Conservation (phyloP, 2,329 filamentous ascomycete genomes). For the Alternaria consortialis region DNA sequence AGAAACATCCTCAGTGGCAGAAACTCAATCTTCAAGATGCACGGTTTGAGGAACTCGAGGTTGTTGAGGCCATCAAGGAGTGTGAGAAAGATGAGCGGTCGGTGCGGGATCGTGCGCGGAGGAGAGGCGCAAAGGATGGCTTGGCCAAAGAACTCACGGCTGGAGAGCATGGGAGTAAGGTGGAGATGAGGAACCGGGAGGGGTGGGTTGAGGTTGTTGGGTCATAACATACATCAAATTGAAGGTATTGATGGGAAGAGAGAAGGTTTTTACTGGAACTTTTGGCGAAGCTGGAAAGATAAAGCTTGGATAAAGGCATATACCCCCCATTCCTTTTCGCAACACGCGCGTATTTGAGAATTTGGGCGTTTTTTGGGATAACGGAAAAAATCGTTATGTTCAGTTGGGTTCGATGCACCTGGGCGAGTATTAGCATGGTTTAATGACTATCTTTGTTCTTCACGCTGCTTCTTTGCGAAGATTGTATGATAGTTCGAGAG, state of each 20-base stretch:
- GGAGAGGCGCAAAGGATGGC: constrained; percentile 50
- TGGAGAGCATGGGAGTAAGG: constrained; percentile 22
- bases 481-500: too few species aligned
- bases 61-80: constrained; percentile 56
- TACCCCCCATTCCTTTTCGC: constrained; percentile 2
- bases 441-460: constrained; percentile 2
- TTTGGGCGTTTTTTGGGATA: neutral
- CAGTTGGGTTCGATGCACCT: neutral
- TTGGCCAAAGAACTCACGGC: constrained; percentile 44
- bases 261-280: too few species aligned
- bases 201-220: constrained; percentile 48
- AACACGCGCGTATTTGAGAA: too few species aligned
- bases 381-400: neutral
- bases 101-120: constrained; percentile 54
- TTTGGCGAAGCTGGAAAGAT: neutral
- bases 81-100: constrained; percentile 58
- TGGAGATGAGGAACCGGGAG: constrained; percentile 40
- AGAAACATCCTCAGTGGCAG: constrained; percentile 59
- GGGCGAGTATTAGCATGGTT: constrained; percentile 1
- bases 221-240: neutral
- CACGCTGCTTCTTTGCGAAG: neutral
- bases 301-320: constrained; percentile 12
- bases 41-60: constrained; percentile 57
- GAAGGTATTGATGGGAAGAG: neutral
- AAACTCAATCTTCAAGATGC: constrained; percentile 59